Percentiles rank a stretch among this genome's conserved stretches.
Conservation (phyloP, 2,329 filamentous ascomycete species). For the Exophiala xenobiotica region DNA sequence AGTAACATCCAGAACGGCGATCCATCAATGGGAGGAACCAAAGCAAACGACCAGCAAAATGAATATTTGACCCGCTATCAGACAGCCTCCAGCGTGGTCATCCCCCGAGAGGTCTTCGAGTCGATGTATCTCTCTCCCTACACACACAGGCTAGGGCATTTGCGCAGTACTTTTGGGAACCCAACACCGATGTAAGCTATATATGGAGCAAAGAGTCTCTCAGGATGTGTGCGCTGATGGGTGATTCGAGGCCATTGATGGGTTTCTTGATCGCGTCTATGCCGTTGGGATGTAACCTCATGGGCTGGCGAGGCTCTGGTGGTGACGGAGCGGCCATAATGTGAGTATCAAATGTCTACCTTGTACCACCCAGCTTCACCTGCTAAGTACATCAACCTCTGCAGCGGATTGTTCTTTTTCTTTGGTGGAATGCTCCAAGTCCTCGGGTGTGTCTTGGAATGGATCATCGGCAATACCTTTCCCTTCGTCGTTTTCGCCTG, state of each 20-base stretch:
- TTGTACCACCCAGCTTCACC: constrained; percentile 41
- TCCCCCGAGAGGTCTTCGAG: constrained; percentile 12
- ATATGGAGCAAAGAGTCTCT: neutral
- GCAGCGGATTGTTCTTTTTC: constrained; percentile 25
- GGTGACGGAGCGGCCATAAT: constrained; percentile 25
- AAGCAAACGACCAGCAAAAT: constrained; percentile 5
- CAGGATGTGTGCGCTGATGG: constrained; percentile 1
- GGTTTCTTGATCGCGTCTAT: constrained; percentile 43
- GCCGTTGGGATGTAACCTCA: constrained; percentile 36
- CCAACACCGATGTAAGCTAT: constrained; percentile 34
- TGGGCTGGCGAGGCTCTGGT: constrained; percentile 60
- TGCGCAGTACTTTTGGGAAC: constrained; percentile 29
- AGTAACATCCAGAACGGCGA: neutral
- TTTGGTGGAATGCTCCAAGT: constrained; percentile 33
- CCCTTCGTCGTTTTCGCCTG: constrained; percentile 55
- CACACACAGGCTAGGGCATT: constrained; percentile 8
- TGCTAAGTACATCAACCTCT: constrained; percentile 34
- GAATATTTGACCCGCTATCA: constrained; percentile 14
- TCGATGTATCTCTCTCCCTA: constrained; percentile 11
- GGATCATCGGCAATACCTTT: constrained; percentile 48
- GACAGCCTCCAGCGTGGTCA: constrained; percentile 14
- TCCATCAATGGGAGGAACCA: neutral
- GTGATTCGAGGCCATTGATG: constrained; percentile 7
- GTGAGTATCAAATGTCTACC: constrained; percentile 39
- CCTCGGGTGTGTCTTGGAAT: constrained; percentile 24